Conservation (phyloP, 148 eudicot species). For the Fagopyrum tataricum region DNA sequence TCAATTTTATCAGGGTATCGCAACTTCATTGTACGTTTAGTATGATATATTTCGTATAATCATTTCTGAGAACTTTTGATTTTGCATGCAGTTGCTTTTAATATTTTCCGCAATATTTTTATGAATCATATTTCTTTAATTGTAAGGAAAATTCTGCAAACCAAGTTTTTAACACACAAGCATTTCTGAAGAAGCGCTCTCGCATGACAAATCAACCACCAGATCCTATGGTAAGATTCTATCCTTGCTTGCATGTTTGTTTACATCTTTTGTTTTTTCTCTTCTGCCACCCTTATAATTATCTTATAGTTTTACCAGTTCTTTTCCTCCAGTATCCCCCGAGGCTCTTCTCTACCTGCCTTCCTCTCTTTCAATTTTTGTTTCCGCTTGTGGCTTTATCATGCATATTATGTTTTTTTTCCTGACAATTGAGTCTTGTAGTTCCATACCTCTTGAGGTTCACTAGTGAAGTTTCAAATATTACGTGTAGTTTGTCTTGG, state of each 20-base stretch:
- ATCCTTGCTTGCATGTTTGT: background rate
- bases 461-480: background rate
- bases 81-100: background rate
- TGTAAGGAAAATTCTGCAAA: conserved; percentile 84
- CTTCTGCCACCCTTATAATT: background rate
- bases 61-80: background rate
- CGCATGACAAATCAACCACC: conserved; percentile 83
- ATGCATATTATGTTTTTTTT: conserved; percentile 3
- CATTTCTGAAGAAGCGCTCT: conserved; percentile 93
- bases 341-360: background rate
- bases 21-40: conserved; percentile 71
- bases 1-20: conserved; percentile 93
- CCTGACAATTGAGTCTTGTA: background rate
- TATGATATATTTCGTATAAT: background rate
- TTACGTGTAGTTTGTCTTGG: background rate
- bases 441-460: background rate
- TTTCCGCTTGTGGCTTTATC: background rate
- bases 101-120: background rate
- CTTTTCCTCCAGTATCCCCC: background rate
- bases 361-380: background rate
- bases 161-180: conserved; percentile 90
- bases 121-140: conserved; percentile 11
- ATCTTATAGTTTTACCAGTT: background rate
- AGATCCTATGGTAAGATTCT: conserved; percentile 67
- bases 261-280: background rate